Evolutionary conservation across 2,329 filamentous ascomycete species (phyloP).

Genomic region (Aspergillus tanneri): DNA sequence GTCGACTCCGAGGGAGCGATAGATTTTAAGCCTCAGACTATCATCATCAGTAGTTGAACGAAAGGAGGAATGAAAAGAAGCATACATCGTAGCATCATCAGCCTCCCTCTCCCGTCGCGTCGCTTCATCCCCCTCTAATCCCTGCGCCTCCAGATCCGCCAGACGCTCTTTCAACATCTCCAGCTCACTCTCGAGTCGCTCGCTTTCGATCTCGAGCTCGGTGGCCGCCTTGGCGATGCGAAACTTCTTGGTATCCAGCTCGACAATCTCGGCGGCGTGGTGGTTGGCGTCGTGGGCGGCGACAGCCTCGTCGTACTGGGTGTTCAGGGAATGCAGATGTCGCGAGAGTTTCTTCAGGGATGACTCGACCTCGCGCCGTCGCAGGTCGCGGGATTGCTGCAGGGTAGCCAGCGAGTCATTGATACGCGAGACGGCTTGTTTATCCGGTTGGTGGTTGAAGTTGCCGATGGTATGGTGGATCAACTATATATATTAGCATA

Average conservation of each 20-base stretch:
- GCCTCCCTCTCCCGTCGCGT: slow-evolving; percentile 53
- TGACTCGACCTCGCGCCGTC: slow-evolving; percentile 67
- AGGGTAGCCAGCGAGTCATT: slow-evolving; percentile 79
- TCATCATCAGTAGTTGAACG: neutral
- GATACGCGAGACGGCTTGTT: slow-evolving; percentile 77
- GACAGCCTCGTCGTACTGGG: slow-evolving; percentile 75
- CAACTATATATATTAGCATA: slow-evolving; percentile 56
- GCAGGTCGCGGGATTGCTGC: slow-evolving; percentile 77
- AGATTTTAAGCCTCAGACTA: slow-evolving; percentile 81
- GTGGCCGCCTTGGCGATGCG: slow-evolving; percentile 86
- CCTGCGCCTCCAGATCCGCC: slow-evolving; percentile 81
- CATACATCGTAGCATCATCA: slow-evolving; percentile 50
- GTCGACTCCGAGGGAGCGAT: slow-evolving; percentile 86
- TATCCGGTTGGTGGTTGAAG: slow-evolving; percentile 93
- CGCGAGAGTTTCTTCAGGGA: slow-evolving; percentile 71
- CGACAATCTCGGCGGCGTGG: slow-evolving; percentile 80
- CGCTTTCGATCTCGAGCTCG: slow-evolving; percentile 91
- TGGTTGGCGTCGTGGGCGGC: slow-evolving; percentile 71
- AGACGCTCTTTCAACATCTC: slow-evolving; percentile 72
- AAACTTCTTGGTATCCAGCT: slow-evolving; percentile 91
- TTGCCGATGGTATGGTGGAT: slow-evolving; percentile 89
- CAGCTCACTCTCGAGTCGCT: slow-evolving; percentile 77
- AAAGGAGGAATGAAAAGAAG: neutral
- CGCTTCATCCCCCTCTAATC: slow-evolving; percentile 68
- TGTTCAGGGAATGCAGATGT: slow-evolving; percentile 69